Percentiles rank a stretch among this genome's conserved stretches.
phyloP scores from a whole-genome alignment of 2,329 filamentous ascomycete species.

The Scytalidium lignicola region DNA sequence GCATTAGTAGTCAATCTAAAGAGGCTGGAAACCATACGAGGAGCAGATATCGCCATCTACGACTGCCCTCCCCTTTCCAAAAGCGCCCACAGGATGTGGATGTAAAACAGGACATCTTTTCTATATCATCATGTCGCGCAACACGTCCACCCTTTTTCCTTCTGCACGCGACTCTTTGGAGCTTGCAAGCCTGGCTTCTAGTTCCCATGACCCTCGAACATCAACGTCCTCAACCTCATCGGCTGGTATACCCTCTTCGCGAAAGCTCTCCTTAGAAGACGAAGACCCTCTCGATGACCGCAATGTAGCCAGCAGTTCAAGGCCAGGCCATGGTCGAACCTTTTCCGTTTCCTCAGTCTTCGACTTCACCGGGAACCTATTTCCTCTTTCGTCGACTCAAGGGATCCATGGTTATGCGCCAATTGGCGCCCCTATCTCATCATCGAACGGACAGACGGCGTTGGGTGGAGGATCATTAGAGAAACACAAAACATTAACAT shows the following conservation, averaged over 20 bases:
- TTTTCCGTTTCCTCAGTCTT: constrained; percentile 93
- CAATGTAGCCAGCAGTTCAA: constrained; percentile 41
- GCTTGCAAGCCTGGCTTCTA: constrained; percentile 89
- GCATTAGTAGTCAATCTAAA: neutral
- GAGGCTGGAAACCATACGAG: neutral
- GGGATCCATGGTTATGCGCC: constrained; percentile 72
- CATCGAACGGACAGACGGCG: constrained; percentile 47
- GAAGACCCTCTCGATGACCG: constrained; percentile 71
- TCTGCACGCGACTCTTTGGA: constrained; percentile 81
- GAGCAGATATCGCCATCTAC: neutral
- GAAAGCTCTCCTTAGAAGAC: constrained; percentile 80
- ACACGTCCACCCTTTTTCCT: constrained; percentile 21
- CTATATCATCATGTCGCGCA: constrained; percentile 22
- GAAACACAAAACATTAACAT: constrained; percentile 93
- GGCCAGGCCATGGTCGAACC: constrained; percentile 53
- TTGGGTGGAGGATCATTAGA: constrained; percentile 77
- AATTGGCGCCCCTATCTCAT: constrained; percentile 68
- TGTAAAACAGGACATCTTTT: neutral
- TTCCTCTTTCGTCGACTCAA: constrained; percentile 81
- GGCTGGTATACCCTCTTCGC: constrained; percentile 88
- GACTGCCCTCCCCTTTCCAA: neutral
- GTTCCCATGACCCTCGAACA: constrained; percentile 59
- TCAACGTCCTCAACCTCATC: constrained; percentile 69
- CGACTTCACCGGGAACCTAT: constrained; percentile 89
- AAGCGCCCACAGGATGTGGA: constrained; percentile 2